Conservation (phyloP, 805 yeast species). For the Wickerhamiella sorbophila region DNA sequence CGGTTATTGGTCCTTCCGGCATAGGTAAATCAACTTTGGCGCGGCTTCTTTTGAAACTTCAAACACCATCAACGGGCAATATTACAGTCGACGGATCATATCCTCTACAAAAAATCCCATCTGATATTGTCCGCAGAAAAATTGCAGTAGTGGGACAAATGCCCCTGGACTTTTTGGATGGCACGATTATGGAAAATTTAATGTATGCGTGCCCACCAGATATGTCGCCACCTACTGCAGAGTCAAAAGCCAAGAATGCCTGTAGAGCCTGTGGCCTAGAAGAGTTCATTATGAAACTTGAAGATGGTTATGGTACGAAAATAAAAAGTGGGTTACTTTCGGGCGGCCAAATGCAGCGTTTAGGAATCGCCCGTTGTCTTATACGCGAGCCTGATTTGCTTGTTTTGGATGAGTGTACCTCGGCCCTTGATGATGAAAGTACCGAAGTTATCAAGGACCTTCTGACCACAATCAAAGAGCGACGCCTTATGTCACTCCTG, state of each 20-base stretch:
- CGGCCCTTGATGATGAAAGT: constrained; percentile 65
- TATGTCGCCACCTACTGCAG: not conserved
- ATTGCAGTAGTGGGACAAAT: constrained; percentile 66
- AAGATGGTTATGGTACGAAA: constrained; percentile 43
- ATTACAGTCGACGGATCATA: constrained; percentile 32
- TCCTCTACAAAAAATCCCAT: constrained; percentile 35
- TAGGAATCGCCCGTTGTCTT: constrained; percentile 73
- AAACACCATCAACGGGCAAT: constrained; percentile 28
- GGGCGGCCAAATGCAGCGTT: constrained; percentile 82
- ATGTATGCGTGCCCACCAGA: constrained; percentile 10
- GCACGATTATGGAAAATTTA: constrained; percentile 57
- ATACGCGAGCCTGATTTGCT: constrained; percentile 50
- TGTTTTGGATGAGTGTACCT: constrained; percentile 76
- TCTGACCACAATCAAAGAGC: constrained; percentile 26
- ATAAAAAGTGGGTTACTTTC: constrained; percentile 46
- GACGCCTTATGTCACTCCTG: constrained; percentile 35
- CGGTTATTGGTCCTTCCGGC: constrained; percentile 77
- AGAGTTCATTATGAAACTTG: constrained; percentile 36
- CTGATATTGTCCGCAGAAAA: constrained; percentile 35
- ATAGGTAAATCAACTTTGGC: constrained; percentile 78
- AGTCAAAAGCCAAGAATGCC: constrained; percentile 13
- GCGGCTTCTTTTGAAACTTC: constrained; percentile 41
- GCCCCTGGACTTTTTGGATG: constrained; percentile 51
- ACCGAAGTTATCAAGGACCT: constrained; percentile 36
- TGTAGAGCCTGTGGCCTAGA: constrained; percentile 37